Conservation (phyloP, 208 protist genomes). For the Crithidia thermophila region DNA sequence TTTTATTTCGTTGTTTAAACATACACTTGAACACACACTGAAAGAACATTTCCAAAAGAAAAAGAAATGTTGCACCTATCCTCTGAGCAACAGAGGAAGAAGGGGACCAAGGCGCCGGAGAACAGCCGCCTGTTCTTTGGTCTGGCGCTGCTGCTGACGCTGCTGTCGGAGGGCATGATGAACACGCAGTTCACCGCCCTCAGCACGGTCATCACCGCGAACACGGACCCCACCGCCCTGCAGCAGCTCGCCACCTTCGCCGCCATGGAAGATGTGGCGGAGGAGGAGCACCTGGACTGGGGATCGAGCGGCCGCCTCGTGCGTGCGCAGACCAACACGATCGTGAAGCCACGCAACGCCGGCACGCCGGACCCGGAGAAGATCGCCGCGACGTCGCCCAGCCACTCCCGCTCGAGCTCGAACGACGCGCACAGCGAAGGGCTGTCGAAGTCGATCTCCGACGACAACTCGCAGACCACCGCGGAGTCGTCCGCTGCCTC, state of each 20-base stretch:
- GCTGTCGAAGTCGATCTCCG: conserved; percentile 14
- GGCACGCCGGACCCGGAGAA: conserved; percentile 12
- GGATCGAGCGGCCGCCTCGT: conserved; percentile 38
- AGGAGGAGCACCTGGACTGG: conserved; percentile 79
- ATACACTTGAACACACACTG: background rate
- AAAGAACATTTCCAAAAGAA: too few relatives aligned
- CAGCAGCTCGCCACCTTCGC: conserved; percentile 75
- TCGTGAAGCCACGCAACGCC: conserved; percentile 23
- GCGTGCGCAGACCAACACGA: conserved; percentile 1
- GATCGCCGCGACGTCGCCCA: background rate
- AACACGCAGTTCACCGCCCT: conserved; percentile 34
- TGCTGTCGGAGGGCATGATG: conserved; percentile 34
- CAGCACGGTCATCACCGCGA: conserved; percentile 53
- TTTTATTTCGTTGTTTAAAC: conserved; percentile 27
- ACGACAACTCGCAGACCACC: background rate
- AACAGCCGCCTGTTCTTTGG: conserved; percentile 35
- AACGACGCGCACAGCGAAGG: conserved; percentile 14
- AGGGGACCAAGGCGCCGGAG: conserved; percentile 17
- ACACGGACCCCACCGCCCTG: conserved; percentile 46
- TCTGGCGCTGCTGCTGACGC: conserved; percentile 41
- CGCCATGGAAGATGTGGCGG: conserved; percentile 57
- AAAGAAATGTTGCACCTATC: conserved; percentile 18
- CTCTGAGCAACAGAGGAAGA: conserved; percentile 11
- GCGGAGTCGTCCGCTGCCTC: conserved; percentile 11
- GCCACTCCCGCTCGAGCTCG: conserved; percentile 9